Conservation (phyloP, 192 early-diverging fungal genomes). For the Lobosporangium transversale region DNA sequence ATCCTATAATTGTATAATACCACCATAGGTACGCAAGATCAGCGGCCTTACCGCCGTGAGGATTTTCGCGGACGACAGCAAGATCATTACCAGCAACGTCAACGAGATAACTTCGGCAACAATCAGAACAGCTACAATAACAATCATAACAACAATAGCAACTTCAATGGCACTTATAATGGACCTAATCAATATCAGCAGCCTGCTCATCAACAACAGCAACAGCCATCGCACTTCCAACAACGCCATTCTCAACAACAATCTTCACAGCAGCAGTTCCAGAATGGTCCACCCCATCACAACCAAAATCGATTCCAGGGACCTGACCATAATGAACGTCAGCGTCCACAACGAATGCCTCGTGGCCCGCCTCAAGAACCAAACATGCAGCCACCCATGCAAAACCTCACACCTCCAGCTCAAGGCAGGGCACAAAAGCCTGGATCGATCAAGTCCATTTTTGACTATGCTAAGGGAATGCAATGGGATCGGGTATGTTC, state of each 20-base stretch:
- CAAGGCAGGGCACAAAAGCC: slow-evolving; percentile 10
- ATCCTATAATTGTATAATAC: too few species aligned
- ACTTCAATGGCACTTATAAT: slow-evolving; percentile 6
- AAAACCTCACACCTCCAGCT: slow-evolving; percentile 13
- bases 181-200: slow-evolving; percentile 18
- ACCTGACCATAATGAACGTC: slow-evolving; percentile 17
- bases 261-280: slow-evolving; percentile 15
- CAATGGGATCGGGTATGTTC: slow-evolving; percentile 44
- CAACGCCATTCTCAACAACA: slow-evolving; percentile 4
- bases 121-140: slow-evolving; percentile 13
- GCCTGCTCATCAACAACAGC: slow-evolving; percentile 10
- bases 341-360: slow-evolving; percentile 19
- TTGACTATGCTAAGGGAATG: slow-evolving; percentile 52
- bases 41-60: slow-evolving; percentile 48
- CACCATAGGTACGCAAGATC: slow-evolving; percentile 36
- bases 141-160: slow-evolving; percentile 19
- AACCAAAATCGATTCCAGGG: slow-evolving; percentile 20
- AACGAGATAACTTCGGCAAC: slow-evolving; percentile 31
- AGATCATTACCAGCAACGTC: slow-evolving; percentile 34
- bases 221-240: not conserved
- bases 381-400: slow-evolving; percentile 16
- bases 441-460: slow-evolving; percentile 40
- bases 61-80: slow-evolving; percentile 26
- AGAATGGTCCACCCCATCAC: slow-evolving; percentile 9
- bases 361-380: slow-evolving; percentile 33